A percentile compares a stretch with the other conserved stretches of the same genome.
Conservation (phyloP, 805 yeast species). For the Spathaspora hagerdaliae region DNA sequence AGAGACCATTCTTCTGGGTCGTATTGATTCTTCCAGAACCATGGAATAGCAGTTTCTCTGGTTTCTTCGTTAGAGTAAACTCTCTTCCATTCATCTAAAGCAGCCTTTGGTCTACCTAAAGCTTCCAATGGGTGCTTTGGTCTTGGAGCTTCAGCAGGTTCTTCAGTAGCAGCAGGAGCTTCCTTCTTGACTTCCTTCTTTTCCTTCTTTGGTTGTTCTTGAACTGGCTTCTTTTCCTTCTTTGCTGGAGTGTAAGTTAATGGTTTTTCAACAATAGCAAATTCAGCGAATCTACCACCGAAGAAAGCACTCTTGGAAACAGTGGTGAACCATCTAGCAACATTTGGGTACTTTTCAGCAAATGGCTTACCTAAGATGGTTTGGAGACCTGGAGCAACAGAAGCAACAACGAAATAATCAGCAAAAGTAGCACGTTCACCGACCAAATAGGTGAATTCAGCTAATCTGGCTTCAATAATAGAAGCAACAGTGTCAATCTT, state of each 20-base stretch:
- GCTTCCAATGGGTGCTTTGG: conserved; percentile 85
- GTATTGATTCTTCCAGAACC: conserved; percentile 90
- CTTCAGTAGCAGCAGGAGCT: conserved; percentile 29
- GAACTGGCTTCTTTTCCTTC: conserved; percentile 63
- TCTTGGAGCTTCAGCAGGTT: conserved; percentile 59
- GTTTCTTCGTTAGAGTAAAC: conserved; percentile 93
- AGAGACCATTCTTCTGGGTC: conserved; percentile 87
- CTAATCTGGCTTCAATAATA: conserved; percentile 54
- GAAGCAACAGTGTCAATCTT: conserved; percentile 35
- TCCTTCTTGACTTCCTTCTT: conserved; percentile 19
- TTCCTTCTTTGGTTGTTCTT: conserved; percentile 36
- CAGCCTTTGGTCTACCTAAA: conserved; percentile 47
- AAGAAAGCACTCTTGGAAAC: conserved; percentile 43
- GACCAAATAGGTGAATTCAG: conserved; percentile 61
- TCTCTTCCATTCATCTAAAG: conserved; percentile 91
- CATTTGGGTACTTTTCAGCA: conserved; percentile 58
- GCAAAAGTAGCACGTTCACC: conserved; percentile 57
- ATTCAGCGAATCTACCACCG: conserved; percentile 45
- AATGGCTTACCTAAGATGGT: conserved; percentile 59
- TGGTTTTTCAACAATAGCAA: conserved; percentile 62
- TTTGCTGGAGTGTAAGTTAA: conserved; percentile 64
- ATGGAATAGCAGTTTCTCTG: conserved; percentile 85
- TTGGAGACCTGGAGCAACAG: conserved; percentile 52
- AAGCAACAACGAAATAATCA: conserved; percentile 54
- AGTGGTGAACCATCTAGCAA: conserved; percentile 71